Percentiles rank a stretch among this genome's conserved stretches.
These are phyloP conservation scores for Pelargonium myrrhifolium DNA, from an alignment of 441 rosid genomes.

Conservation along the genomic window DNA sequence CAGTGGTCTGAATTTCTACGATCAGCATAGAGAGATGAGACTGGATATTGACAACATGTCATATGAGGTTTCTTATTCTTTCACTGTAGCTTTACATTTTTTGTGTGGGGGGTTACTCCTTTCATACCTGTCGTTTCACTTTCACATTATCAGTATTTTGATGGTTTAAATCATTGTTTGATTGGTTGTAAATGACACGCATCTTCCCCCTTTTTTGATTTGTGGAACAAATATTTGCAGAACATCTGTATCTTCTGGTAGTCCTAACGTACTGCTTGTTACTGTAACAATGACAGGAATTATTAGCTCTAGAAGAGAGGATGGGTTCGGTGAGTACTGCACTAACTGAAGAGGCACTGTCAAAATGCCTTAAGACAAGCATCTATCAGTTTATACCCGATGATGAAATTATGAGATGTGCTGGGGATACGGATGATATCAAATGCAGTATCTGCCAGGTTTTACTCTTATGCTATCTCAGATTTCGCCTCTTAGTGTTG, in stretches of 20 bases:
- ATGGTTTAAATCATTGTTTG: too few species aligned
- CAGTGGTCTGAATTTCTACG: conserved; percentile 58
- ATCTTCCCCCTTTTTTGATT: too few species aligned
- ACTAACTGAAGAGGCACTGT: conserved; percentile 67
- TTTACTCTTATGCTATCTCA: not conserved
- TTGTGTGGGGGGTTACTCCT: too few species aligned
- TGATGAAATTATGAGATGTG: conserved; percentile 16
- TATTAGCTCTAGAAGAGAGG: conserved; percentile 85
- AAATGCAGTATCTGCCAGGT: conserved; percentile 97
- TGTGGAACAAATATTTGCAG: too few species aligned
- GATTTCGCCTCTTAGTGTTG: too few species aligned
- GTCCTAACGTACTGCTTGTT: too few species aligned
- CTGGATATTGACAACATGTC: conserved; percentile 96
- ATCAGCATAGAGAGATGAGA: conserved; percentile 94
- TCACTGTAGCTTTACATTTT: too few species aligned
- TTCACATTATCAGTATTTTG: too few species aligned
- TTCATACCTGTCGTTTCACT: too few species aligned
- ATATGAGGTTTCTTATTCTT: conserved; percentile 52
- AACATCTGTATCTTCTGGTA: too few species aligned
- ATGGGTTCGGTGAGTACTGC: conserved; percentile 96
- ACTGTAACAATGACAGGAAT: conserved; percentile 42
- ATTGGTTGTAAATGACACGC: too few species aligned
- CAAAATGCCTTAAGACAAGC: conserved; percentile 53
- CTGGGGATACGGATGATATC: conserved; percentile 34
- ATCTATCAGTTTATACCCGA: conserved; percentile 30